Base-by-base conservation (phyloP, 768 basidiomycete species). In the Suillus clintonianus region DNA sequence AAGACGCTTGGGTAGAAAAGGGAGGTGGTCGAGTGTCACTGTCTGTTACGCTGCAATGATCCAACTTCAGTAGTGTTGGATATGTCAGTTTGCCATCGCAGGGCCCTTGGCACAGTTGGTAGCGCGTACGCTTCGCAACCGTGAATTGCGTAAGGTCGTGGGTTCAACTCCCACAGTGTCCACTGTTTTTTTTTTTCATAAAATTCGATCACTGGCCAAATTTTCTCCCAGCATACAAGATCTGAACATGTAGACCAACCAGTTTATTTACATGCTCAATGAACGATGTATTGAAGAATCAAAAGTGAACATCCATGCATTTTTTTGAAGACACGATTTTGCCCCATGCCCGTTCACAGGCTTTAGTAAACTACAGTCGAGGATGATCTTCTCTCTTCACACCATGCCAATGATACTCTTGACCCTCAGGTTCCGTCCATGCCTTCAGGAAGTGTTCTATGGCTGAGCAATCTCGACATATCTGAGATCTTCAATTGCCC, bases 101-200 rank as follows among this genome's bases (percentile, higher is more conserved):
- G 72, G 72, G 72, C 72, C 64, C 69, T 73, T 74, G 74, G 73
- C 71, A 72, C 71, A 74, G 73, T 74, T 73, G 72, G 72, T 73
- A 73, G 70, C 72, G 70, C 72, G 72, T 72, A 67, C 65, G 73
- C 71, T 74, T 73, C 72, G 71, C 73, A 74, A 58, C 2, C 4
- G 8, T 13, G 64, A 70, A 13, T 74, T 74, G 72, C 73, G 66
- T 72, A 72, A 73, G 72, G 72, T 73, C 72, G 71, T 74, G 72
- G 73, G 73, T 73, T 73, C 72, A 51, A 73, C 36, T 73, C 73
- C 72, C 73, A 75, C 69, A 72, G 73, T 71, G 72, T 74, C 72
- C 72, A 74, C 24, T 0, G n/a, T 9, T 67, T 62, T 63, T 68
- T 63, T 68, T 54, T 11, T n/a, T 11, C n/a, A 27, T 27, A 27